Evolutionary conservation across 768 basidiomycete species (phyloP).

Genomic region (Psilocybe azurescens): DNA sequence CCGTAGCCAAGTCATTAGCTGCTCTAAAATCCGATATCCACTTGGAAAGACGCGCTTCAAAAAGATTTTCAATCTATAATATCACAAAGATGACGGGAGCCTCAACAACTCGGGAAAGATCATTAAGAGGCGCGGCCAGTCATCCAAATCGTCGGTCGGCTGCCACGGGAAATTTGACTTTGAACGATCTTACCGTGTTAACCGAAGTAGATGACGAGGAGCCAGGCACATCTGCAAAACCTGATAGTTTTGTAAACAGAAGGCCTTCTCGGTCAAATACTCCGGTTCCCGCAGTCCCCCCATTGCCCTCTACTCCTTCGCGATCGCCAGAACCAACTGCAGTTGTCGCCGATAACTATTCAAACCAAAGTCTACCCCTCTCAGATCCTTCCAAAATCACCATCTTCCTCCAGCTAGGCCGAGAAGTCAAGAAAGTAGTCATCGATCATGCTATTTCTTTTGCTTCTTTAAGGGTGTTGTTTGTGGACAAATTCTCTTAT

Average conservation of each 20-base stretch:
- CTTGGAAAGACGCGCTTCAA: conserved; percentile 90
- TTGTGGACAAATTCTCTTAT: conserved; percentile 95
- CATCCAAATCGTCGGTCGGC: conserved; percentile 72
- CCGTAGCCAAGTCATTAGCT: conserved; percentile 81
- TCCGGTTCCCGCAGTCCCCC: conserved; percentile 52
- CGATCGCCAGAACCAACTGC: conserved; percentile 43
- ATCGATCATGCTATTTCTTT: conserved; percentile 77
- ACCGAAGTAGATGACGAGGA: conserved; percentile 79
- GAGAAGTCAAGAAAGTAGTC: conserved; percentile 86
- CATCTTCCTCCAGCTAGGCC: conserved; percentile 88
- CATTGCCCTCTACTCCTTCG: conserved; percentile 50
- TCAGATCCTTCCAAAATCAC: conserved; percentile 51
- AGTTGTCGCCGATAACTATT: conserved; percentile 10
- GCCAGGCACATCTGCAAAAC: conserved; percentile 21
- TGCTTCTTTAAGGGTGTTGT: conserved; percentile 79
- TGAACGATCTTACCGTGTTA: conserved; percentile 74
- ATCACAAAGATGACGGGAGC: conserved; percentile 90
- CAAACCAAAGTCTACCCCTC: conserved; percentile 20
- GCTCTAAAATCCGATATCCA: conserved; percentile 84
- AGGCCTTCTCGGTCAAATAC: conserved; percentile 39
- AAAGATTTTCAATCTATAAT: conserved; percentile 94
- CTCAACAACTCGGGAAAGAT: conserved; percentile 51
- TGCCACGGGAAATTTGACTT: conserved; percentile 63
- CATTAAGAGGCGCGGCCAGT: conserved; percentile 38
- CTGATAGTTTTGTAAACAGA: conserved; percentile 27